Evolutionary conservation across 73 alveolate genomes (phyloP).

Genomic region (Paramecium caudatum): DNA sequence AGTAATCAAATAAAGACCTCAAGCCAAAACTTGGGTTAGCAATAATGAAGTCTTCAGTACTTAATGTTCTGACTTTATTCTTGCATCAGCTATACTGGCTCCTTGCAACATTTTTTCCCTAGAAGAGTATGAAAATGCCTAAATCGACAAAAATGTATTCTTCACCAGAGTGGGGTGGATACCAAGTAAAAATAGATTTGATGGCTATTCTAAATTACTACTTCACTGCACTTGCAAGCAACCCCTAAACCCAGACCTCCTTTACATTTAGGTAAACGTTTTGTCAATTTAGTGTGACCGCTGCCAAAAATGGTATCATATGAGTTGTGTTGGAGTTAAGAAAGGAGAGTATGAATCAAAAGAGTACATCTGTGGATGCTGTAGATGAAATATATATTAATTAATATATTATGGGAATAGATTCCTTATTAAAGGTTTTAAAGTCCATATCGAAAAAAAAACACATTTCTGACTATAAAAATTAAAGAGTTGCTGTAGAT

Average conservation of each 20-base stretch:
- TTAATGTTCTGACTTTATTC: not conserved
- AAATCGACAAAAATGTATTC: constrained; percentile 14
- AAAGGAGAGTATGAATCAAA: constrained; percentile 28
- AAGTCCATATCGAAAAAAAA: constrained; percentile 86
- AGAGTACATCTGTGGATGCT: constrained; percentile 58
- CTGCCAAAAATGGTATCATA: constrained; percentile 49
- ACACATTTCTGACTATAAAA: constrained; percentile 89
- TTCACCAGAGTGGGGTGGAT: constrained; percentile 36
- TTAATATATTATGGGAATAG: constrained; percentile 85
- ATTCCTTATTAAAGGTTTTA: constrained; percentile 85
- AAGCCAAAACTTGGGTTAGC: constrained; percentile 5
- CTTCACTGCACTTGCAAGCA: constrained; percentile 25
- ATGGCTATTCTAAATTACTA: not conserved
- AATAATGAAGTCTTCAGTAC: constrained; percentile 12
- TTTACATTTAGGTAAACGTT: not conserved
- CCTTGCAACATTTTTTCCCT: constrained; percentile 32
- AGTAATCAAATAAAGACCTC: not conserved
- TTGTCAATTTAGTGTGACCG: not conserved
- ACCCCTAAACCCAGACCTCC: constrained; percentile 35
- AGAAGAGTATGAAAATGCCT: constrained; percentile 38
- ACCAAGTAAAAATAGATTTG: constrained; percentile 19
- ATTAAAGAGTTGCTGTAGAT: constrained; percentile 92
- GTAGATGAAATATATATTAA: constrained; percentile 65
- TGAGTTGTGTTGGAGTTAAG: constrained; percentile 45
- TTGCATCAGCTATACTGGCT: not conserved